A percentile compares a stretch with the other conserved stretches of the same genome.
These are phyloP conservation scores for Juglanconis juglandina DNA, from an alignment of 2,329 filamentous ascomycete species.

Conservation along the genomic window DNA sequence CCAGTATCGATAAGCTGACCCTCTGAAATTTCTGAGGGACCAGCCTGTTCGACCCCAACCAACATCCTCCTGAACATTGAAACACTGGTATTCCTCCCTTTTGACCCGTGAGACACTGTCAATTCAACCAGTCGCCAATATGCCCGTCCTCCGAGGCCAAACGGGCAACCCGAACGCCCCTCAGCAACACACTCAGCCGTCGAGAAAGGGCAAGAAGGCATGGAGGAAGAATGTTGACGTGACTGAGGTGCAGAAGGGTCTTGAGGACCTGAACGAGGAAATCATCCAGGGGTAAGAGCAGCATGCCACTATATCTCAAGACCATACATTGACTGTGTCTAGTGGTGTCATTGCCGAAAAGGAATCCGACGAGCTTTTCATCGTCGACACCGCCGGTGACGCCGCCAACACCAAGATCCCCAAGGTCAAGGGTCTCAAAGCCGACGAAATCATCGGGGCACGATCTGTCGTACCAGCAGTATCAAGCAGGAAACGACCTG, in stretches of 20 bases:
- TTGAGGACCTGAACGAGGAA: constrained; percentile 82
- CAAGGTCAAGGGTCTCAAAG: constrained; percentile 75
- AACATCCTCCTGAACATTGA: background rate
- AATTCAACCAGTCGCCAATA: constrained; percentile 26
- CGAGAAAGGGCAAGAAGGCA: constrained; percentile 95
- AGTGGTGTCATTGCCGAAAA: constrained; percentile 82
- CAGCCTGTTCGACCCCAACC: too few species aligned
- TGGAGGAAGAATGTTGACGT: constrained; percentile 99
- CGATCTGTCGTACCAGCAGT: constrained; percentile 81
- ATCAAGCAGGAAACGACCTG: constrained; percentile 70
- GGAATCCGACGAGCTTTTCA: constrained; percentile 78
- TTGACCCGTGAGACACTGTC: background rate
- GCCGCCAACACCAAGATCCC: constrained; percentile 60
- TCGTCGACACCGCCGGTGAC: constrained; percentile 73
- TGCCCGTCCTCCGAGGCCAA: constrained; percentile 52
- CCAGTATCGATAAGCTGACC: constrained; percentile 14
- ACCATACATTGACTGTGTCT: background rate
- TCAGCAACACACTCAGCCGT: constrained; percentile 80
- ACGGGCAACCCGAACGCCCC: constrained; percentile 57
- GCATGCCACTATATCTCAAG: background rate
- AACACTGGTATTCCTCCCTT: background rate
- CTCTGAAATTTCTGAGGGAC: constrained; percentile 14
- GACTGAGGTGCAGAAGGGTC: constrained; percentile 75
- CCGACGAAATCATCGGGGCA: constrained; percentile 84
- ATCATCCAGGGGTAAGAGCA: constrained; percentile 77